Base-by-base conservation (phyloP, 768 basidiomycete species). In the Suillus tomentosus region DNA sequence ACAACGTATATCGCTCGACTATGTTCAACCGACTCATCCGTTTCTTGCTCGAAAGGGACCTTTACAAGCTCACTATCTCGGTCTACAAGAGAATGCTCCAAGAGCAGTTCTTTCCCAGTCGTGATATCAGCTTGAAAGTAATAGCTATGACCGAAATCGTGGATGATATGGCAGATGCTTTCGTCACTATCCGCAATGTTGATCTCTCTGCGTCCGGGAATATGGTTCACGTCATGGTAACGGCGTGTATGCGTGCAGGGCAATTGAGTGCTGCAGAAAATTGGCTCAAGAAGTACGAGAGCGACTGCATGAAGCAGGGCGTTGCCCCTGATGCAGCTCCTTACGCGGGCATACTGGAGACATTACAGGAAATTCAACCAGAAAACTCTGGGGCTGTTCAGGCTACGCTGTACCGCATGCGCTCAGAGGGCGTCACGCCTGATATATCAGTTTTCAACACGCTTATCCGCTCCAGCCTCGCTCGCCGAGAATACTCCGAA, bases 401-500 rank as follows among this genome's bases (percentile, higher is more conserved):
- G 60, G 73, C 69, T 15, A 72, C 83, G 0, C 72, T 87, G 56
- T 66, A 72, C 5, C 72, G 76, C 53, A 82, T 84, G 79, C 68
- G 71, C 56, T 69, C 74, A 22, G 73, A 78, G 2, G 77, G 77
- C 4, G 73, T 82, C 14, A 48, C 70, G 2, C 79, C 80, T 0
- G 76, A 82, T 60, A 73, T 78, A 10, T 68, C 68, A 45, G 66
- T 85, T n/a, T 80, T 85, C 73, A 85, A 87, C 62, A 65, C 79
- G 9, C 78, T 87, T 65, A 79, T 87, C 15, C 73, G 78, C 7
- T 72, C 74, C 17, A 79, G 83, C 62, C 67, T 78, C 43, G 69
- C 76, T 14, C 70, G 70, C 1, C 62, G 71, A 14, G 74, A 75
- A 6, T 72, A 77, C 56, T 68, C 66, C 5, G 73, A 76, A 19